These are phyloP conservation scores for Pezicula neosporulosa DNA, from an alignment of 2,329 filamentous ascomycete genomes.

Conservation along the genomic window DNA sequence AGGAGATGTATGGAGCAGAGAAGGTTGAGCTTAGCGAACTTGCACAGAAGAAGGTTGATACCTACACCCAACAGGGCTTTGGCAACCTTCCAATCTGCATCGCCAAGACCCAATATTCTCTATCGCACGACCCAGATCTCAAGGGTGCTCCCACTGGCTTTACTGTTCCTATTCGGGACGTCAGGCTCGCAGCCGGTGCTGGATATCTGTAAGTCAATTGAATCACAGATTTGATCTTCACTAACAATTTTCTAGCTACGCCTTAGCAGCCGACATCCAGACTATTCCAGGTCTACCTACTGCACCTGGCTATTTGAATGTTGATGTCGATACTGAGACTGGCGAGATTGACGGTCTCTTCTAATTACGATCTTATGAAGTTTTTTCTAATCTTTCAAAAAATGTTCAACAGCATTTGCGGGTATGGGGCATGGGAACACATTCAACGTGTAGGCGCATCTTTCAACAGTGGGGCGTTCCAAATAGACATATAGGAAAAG, in stretches of 20 bases:
- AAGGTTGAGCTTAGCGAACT: slow-evolving; percentile 90
- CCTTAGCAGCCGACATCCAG: slow-evolving; percentile 94
- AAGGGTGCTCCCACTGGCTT: slow-evolving; percentile 96
- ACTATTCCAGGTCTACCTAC: slow-evolving; percentile 96
- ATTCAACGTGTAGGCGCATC: slow-evolving; percentile 21
- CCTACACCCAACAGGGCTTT: slow-evolving; percentile 88
- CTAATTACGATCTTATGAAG: slow-evolving; percentile 42
- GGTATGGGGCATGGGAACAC: slow-evolving; percentile 8
- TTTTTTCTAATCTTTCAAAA: slow-evolving; percentile 5
- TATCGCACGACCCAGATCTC: slow-evolving; percentile 87
- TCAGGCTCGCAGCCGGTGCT: slow-evolving; percentile 88
- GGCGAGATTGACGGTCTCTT: slow-evolving; percentile 87
- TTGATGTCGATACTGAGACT: slow-evolving; percentile 80
- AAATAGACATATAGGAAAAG: neutral
- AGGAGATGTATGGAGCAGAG: slow-evolving; percentile 90
- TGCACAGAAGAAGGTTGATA: slow-evolving; percentile 94
- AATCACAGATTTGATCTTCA: neutral
- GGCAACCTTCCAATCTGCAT: slow-evolving; percentile 92
- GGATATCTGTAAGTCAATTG: slow-evolving; percentile 71
- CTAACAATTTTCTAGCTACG: slow-evolving; percentile 60
- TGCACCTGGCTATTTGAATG: slow-evolving; percentile 91
- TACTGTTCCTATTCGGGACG: slow-evolving; percentile 90
- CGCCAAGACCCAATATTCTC: slow-evolving; percentile 97
- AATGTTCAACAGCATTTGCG: slow-evolving; percentile 17
- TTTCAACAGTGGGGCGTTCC: slow-evolving; percentile 23